Evolutionary conservation across 306 rosid genomes (phyloP), one percentile per base, ranked within the genome.

Genomic region (Ormosia semicastrata): DNA sequence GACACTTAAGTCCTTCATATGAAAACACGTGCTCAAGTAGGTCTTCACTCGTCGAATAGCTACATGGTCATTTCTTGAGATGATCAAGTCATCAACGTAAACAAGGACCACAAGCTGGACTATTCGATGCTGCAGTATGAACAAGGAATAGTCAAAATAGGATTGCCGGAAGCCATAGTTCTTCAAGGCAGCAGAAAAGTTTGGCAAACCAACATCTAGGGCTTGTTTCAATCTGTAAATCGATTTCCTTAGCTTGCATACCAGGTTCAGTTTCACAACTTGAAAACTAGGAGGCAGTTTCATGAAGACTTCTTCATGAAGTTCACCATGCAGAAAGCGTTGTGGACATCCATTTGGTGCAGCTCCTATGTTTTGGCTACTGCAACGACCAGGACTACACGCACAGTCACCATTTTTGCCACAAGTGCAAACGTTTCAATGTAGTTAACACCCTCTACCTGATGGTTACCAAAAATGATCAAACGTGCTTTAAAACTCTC

Each of bases 131-230:
- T 47, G 62, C 43, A 47, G 49, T 1, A 43, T 71, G 17, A 71
- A 71, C 4, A n/a, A n/a, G n/a, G n/a, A n/a, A n/a, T n/a, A n/a
- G n/a, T n/a, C n/a, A n/a, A n/a, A n/a, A n/a, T n/a, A 46, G 8
- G 76, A 71, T 30, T 71, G 62, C 3, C 3, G 6, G 9, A 49
- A 71, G 4, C 40, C 62, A 71, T 46, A 71, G 18, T 8, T 18
- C 58, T 18, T 62, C 2, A 62, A 18, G 1, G 62, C 76, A 5
- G 3, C 0, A 17, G 60, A n/a, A 10, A 8, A 71, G 53, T 29
- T 71, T 71, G 24, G 76, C 62, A 47, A 71, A 71, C 76, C 62
- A 71, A 49, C 76, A 71, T 5, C 3, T 29, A 12, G 76, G 17
- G 62, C 60, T 15, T 71, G 40, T 18, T 33, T 29, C 15, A 71